Evolutionary conservation across 441 rosid species (phyloP), one percentile per base, ranked within the genome.

Genomic region (California macrophylla): DNA sequence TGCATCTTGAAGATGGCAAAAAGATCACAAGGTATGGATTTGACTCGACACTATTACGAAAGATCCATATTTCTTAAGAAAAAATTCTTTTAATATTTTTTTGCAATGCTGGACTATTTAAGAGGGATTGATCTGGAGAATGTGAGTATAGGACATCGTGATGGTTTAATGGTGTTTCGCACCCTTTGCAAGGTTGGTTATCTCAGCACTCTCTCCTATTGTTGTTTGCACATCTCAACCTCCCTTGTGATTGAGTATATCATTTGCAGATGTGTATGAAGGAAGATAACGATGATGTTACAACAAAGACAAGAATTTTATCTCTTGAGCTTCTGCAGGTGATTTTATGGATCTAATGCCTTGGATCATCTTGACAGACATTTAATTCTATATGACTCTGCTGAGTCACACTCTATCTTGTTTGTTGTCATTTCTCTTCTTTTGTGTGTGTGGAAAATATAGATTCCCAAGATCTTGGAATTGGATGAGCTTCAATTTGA

Each of bases 321-420:
- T 95, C 99, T 76, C 91, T 95, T 70, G 99, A 95, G 82, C 99
- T 95, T 82, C 92, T 95, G 74, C 99, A 95, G 98, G 99, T 95
- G 73, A 66, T 64, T 25, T 8, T 64, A 64, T 32, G 67, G 67
- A 64, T 28, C 38, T 16, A 64, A 24, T 64, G 30, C 67, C 16
- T 30, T 16, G 10, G 6, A 32, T 64, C 67, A 64, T 32, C 47
- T 13, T 9, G 15, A 36, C n/a, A 36, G 28, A 34, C 24, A 10
- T n/a, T n/a, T n/a, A 21, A 66, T 65, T 34, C 13, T 34, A 65
- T 36, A 20, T 13, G 1, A 15, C 38, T 63, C 28, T 38, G 28
- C 42, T 45, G 18, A 45, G n/a, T n/a, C n/a, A 61, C 16, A 64
- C 34, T 64, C 40, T 63, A 29, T 63, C 23, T 29, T 30, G 36